Conservation (phyloP, 371 early-diverging fungal species). For the Coemansia sp. region DNA sequence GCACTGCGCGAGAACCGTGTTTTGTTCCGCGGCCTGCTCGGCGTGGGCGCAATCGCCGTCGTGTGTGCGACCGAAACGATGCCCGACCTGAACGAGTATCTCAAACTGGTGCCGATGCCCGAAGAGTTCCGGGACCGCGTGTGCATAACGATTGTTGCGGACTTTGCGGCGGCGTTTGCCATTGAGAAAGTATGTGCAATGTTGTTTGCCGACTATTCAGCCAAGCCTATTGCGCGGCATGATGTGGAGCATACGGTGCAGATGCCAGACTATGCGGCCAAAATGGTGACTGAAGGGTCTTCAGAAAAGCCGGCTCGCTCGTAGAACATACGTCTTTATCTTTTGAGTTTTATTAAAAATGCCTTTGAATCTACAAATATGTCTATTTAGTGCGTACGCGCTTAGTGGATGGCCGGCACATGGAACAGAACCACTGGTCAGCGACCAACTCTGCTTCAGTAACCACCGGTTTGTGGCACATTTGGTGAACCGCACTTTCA, state of each 20-base stretch:
- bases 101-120: constrained; percentile 91
- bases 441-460: constrained; percentile 33
- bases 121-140: constrained; percentile 54
- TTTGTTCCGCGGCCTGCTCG: constrained; percentile 83
- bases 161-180: constrained; percentile 54
- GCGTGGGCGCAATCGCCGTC: constrained; percentile 83
- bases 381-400: constrained; percentile 18
- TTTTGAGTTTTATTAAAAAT: too few relatives aligned
- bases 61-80: constrained; percentile 87
- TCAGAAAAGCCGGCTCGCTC: too few relatives aligned
- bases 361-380: too few relatives aligned
- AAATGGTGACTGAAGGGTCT: too few relatives aligned
- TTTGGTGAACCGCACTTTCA: constrained; percentile 42
- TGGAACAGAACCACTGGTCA: constrained; percentile 43
- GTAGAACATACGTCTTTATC: too few relatives aligned
- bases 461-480: constrained; percentile 42
- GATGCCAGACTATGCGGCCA: constrained; percentile 26
- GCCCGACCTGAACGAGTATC: constrained; percentile 85
- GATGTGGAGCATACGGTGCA: constrained; percentile 26
- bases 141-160: constrained; percentile 56
- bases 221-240: constrained; percentile 55
- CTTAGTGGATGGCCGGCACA: constrained; percentile 21
- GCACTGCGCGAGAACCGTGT: constrained; percentile 91
- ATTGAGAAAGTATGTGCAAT: constrained; percentile 54
- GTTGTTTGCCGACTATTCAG: constrained; percentile 56